A percentile compares a stretch with the other conserved stretches of the same genome.
phyloP scores from a whole-genome alignment of 345 rosid genomes.

The Lepidium africanum region DNA sequence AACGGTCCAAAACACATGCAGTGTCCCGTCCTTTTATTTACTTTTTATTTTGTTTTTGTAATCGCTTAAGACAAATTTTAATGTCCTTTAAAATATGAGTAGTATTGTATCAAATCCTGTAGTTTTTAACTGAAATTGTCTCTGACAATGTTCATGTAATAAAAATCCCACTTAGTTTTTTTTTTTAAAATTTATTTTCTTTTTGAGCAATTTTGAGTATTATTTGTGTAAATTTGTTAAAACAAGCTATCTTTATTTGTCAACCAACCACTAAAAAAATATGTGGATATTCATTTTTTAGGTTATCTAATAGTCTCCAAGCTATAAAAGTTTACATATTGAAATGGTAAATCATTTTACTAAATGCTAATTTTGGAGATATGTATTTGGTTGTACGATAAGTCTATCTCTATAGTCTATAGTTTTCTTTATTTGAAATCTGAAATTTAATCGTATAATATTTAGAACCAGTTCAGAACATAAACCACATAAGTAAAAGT shows the following conservation, averaged over 20 bases:
- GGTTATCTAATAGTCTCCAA: background rate
- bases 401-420: no score
- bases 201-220: no score
- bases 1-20: conserved; percentile 31
- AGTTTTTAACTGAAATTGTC: background rate
- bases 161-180: background rate
- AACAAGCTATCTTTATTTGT: background rate
- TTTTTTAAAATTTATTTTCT: no score
- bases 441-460: no score
- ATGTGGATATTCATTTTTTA: background rate
- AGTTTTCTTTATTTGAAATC: no score
- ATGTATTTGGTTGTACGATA: no score
- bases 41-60: conserved; percentile 1
- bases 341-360: background rate
- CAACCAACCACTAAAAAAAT: background rate
- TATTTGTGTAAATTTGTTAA: background rate
- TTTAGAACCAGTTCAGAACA: no score
- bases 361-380: background rate
- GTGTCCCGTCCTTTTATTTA: conserved; percentile 22
- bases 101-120: background rate
- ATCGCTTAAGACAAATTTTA: conserved; percentile 19
- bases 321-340: background rate
- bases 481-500: no score
- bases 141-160: background rate
- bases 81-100: background rate